Conservation (phyloP, 352 stramenopile species). For the Phytophthora agathidicida region DNA sequence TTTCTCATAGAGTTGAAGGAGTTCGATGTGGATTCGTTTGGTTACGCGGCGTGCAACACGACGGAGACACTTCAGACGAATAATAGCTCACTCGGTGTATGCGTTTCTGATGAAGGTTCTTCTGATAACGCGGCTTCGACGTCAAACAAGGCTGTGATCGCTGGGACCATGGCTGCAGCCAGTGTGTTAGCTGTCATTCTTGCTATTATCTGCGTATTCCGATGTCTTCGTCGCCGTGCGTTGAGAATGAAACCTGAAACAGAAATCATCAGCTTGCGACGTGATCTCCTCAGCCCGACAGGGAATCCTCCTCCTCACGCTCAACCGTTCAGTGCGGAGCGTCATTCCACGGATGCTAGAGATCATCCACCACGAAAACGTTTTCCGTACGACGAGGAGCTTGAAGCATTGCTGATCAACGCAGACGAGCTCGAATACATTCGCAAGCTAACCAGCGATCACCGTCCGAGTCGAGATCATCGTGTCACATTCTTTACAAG, state of each 20-base stretch:
- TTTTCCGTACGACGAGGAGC: slow-evolving; percentile 11
- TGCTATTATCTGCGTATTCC: slow-evolving; percentile 22
- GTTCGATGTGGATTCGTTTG: slow-evolving; percentile 47
- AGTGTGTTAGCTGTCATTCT: slow-evolving; percentile 28
- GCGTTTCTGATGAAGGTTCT: slow-evolving; percentile 2
- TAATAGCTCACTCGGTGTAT: slow-evolving; percentile 17
- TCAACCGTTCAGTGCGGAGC: slow-evolving; percentile 3
- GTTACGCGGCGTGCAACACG: slow-evolving; percentile 20
- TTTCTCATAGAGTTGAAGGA: slow-evolving; percentile 46
- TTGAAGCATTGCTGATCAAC: slow-evolving; percentile 34
- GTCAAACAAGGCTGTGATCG: slow-evolving; percentile 29
- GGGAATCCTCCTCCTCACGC: slow-evolving; percentile 1
- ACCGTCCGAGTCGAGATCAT: slow-evolving; percentile 1
- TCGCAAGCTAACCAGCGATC: slow-evolving; percentile 28
- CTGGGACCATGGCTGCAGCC: slow-evolving; percentile 22
- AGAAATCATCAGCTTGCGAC: slow-evolving; percentile 14
- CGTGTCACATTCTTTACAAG: slow-evolving; percentile 44
- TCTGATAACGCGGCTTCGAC: background rate
- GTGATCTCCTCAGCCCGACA: slow-evolving; percentile 13
- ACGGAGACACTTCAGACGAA: slow-evolving; percentile 22
- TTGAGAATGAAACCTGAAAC: slow-evolving; percentile 3
- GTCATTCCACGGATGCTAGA: slow-evolving; percentile 2
- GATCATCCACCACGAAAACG: background rate
- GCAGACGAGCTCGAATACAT: slow-evolving; percentile 52
- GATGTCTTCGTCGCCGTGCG: slow-evolving; percentile 22